A percentile compares a stretch with the other conserved stretches of the same genome.
phyloP scores from a whole-genome alignment of 2,329 filamentous ascomycete species.

The Calonectria multiphialidica region DNA sequence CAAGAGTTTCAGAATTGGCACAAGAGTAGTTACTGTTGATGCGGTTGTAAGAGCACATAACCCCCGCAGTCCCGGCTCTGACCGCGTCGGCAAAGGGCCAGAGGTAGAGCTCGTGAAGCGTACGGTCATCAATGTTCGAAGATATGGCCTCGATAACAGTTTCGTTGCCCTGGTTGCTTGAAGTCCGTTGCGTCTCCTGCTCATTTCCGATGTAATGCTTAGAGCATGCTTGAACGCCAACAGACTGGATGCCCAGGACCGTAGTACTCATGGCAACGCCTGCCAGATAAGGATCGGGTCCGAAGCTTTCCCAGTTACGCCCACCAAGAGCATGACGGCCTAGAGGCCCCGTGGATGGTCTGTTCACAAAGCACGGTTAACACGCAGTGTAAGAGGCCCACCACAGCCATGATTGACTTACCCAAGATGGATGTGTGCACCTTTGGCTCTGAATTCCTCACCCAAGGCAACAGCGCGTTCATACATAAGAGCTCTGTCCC shows the following conservation, averaged over 20 bases:
- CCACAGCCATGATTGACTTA: too few species aligned
- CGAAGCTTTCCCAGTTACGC: constrained; percentile 72
- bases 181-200: constrained; percentile 54
- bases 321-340: constrained; percentile 53
- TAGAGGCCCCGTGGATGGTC: constrained; percentile 44
- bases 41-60: constrained; percentile 48
- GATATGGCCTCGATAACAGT: constrained; percentile 26
- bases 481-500: too few species aligned
- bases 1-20: background rate
- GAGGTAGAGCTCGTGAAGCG: too few species aligned
- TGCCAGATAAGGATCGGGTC: constrained; percentile 77
- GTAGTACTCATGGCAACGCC: constrained; percentile 71
- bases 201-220: constrained; percentile 56
- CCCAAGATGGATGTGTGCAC: too few species aligned
- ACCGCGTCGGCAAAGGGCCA: constrained; percentile 44
- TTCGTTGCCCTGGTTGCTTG: background rate
- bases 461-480: too few species aligned
- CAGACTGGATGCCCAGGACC: constrained; percentile 77
- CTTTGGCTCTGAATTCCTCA: too few species aligned
- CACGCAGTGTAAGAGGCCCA: too few species aligned
- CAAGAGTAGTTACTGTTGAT: background rate
- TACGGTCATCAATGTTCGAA: constrained; percentile 41
- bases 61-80: constrained; percentile 39
- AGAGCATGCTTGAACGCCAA: constrained; percentile 74
- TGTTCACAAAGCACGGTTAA: background rate